phyloP scores from a whole-genome alignment of 2,329 filamentous ascomycete species.

The Penicillium sp. region DNA sequence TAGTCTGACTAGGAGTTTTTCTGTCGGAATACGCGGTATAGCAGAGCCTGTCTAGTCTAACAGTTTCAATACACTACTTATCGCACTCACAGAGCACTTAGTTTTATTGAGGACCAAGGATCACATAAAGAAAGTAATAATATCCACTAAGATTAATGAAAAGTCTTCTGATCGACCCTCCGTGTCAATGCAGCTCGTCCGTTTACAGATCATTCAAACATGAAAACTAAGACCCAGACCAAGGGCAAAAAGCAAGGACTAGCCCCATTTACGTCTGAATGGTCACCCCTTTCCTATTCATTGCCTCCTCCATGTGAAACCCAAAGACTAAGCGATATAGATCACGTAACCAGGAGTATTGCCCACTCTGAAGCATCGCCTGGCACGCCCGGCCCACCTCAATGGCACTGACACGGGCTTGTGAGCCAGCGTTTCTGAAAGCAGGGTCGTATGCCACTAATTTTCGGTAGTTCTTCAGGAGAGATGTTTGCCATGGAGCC shows the following conservation, averaged over 20 bases:
- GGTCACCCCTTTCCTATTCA: conserved; percentile 65
- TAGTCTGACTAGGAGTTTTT: too few species aligned
- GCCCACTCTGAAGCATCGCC: conserved; percentile 71
- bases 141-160: too few species aligned
- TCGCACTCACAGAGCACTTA: too few species aligned
- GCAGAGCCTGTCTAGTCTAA: too few species aligned
- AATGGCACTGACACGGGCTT: conserved; percentile 55
- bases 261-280: conserved; percentile 35
- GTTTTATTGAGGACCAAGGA: too few species aligned
- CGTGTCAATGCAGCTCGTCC: too few species aligned
- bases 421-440: conserved; percentile 54
- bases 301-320: conserved; percentile 78
- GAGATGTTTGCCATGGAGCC: conserved; percentile 68
- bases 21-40: too few species aligned
- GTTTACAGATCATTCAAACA: too few species aligned
- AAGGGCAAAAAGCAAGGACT: not conserved
- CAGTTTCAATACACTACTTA: too few species aligned
- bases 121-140: too few species aligned
- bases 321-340: conserved; percentile 84
- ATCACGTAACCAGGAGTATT: conserved; percentile 80
- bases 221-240: too few species aligned
- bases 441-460: conserved; percentile 74
- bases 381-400: conserved; percentile 81
- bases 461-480: conserved; percentile 80
- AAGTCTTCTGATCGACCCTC: too few species aligned